These are phyloP conservation scores for Abrus precatorius DNA, from an alignment of 306 rosid genomes.

Conservation along the genomic window DNA sequence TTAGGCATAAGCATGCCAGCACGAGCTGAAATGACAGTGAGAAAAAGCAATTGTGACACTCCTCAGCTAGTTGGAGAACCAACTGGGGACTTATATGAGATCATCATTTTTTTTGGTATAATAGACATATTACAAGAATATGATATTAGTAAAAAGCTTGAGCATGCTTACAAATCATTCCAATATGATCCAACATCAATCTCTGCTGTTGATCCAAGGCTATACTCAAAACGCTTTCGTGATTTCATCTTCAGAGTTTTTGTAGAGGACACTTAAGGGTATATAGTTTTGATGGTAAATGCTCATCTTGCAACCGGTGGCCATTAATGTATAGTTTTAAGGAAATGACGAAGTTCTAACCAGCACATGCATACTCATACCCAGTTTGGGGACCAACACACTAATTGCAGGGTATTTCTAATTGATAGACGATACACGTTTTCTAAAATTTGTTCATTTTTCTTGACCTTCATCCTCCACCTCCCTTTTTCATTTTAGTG, in stretches of 20 bases:
- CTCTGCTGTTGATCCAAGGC: slow-evolving; percentile 98
- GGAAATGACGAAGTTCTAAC: slow-evolving; percentile 50
- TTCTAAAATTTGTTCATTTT: slow-evolving; percentile 9
- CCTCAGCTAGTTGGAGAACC: slow-evolving; percentile 89
- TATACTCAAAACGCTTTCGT: slow-evolving; percentile 89
- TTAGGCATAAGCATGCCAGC: slow-evolving; percentile 92
- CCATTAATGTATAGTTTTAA: slow-evolving; percentile 58
- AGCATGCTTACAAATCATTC: slow-evolving; percentile 95
- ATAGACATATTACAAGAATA: slow-evolving; percentile 97
- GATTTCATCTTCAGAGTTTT: slow-evolving; percentile 94
- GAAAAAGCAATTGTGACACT: slow-evolving; percentile 62
- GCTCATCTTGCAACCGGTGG: slow-evolving; percentile 48
- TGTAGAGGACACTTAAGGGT: slow-evolving; percentile 75
- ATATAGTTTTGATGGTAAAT: slow-evolving; percentile 51
- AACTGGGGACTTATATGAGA: slow-evolving; percentile 80
- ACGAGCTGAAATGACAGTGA: slow-evolving; percentile 69
- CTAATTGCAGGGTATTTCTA: slow-evolving; percentile 46
- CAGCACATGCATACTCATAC: slow-evolving; percentile 41
- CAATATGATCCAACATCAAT: slow-evolving; percentile 87
- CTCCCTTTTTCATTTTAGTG: background rate
- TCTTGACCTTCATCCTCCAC: slow-evolving; percentile 28
- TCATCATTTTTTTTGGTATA: slow-evolving; percentile 78
- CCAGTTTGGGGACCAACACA: slow-evolving; percentile 42
- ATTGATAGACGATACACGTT: slow-evolving; percentile 15
- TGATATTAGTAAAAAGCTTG: slow-evolving; percentile 94